Evolutionary conservation across 2,329 filamentous ascomycete species (phyloP), one percentile per base, ranked within the genome.

Genomic region (Hypoxylon sp.): DNA sequence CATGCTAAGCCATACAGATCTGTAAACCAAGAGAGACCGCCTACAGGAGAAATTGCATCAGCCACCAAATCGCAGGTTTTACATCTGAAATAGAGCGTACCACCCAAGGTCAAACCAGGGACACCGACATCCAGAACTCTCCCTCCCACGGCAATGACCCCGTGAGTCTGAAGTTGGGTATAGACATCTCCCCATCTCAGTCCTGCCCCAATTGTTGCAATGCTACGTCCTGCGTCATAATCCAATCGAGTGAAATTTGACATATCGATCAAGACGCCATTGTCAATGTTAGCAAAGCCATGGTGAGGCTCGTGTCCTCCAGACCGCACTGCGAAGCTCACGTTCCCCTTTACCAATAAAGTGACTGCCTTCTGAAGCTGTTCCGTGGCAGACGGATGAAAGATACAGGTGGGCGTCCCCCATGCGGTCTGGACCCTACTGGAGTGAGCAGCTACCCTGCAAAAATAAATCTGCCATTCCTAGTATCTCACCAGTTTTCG

Each of bases 191-290:
- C 41, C 68, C 68, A 70, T 27, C 29, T 58, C 2, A 34, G 48
- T 7, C 65, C 68, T 1, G 68, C 8, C 1, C 65, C 65, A 2
- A 70, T 19, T 4, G 39, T 30, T 1, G 29, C 60, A 3, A 46
- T 23, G 1, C 34, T 19, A 5, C 25, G 41, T 7, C 62, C 59
- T 5, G 56, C 59, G n/a, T 62, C 43, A 32, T 64, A 61, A 8
- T 47, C 19, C 1, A 60, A 12, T 7, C 37, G 7, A 16, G 21
- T 54, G n/a, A 70, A 59, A 5, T 29, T 57, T 2, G 65, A 61
- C 50, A 70, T 46, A 32, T 68, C 62, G 29, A 70, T 63, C 37
- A 70, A 50, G 2, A 70, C 53, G 12, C 68, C 68, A 14, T 58
- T 14, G 19, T 64, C 52, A 21, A 62, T 64, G 39, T 50, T 63